A percentile compares a stretch with the other conserved stretches of the same genome.
phyloP scores from a whole-genome alignment of 371 early-diverging fungal genomes.

The Mortierella sp. region DNA sequence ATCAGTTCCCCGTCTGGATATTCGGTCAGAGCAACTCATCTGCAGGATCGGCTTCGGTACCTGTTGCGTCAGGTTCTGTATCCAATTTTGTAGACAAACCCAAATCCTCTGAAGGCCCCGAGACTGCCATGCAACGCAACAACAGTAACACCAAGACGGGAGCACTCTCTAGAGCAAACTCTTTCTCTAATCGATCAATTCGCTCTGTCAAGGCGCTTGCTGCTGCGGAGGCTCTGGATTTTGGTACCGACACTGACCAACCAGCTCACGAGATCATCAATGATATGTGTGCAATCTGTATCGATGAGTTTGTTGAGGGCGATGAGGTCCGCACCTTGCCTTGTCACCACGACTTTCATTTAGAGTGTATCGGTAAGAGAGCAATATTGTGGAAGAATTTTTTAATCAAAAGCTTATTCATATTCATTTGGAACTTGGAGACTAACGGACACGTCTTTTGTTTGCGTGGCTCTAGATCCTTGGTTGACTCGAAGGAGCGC shows the following conservation, averaged over 20 bases:
- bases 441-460: neutral
- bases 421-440: too few species aligned
- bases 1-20: slow-evolving; percentile 34
- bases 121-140: neutral
- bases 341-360: slow-evolving; percentile 87
- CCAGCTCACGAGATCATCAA: slow-evolving; percentile 15
- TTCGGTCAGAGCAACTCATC: slow-evolving; percentile 10
- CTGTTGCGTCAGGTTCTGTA: neutral
- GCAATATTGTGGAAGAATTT: too few species aligned
- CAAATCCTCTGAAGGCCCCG: neutral
- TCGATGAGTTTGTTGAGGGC: slow-evolving; percentile 70
- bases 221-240: slow-evolving; percentile 14
- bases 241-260: neutral
- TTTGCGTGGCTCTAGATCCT: slow-evolving; percentile 57
- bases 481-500: slow-evolving; percentile 65
- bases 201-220: slow-evolving; percentile 29
- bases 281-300: slow-evolving; percentile 78
- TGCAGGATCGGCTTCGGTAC: neutral
- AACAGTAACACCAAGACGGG: neutral
- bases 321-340: slow-evolving; percentile 74
- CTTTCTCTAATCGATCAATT: slow-evolving; percentile 28
- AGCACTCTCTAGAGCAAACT: slow-evolving; percentile 5
- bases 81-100: neutral
- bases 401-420: too few species aligned
- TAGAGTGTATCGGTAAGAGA: slow-evolving; percentile 83